Conservation (phyloP, 345 rosid species). For the Salix caprea region DNA sequence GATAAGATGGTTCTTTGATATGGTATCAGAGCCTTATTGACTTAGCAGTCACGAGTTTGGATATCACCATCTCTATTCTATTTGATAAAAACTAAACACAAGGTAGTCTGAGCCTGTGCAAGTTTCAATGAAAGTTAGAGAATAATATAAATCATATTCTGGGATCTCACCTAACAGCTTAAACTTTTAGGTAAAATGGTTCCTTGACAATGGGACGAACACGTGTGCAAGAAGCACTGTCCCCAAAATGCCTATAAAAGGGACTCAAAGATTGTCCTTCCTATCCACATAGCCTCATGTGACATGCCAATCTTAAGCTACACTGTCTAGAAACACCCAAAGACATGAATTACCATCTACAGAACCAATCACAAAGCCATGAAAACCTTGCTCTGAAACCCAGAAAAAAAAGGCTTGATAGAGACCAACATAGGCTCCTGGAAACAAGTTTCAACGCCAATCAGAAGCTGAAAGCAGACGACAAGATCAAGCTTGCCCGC, state of each 20-base stretch:
- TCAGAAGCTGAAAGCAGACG: constrained; percentile 36
- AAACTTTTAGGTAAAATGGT: too few relatives aligned
- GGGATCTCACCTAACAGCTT: too few relatives aligned
- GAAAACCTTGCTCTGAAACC: neutral
- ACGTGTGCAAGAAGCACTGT: neutral
- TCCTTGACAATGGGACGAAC: too few relatives aligned
- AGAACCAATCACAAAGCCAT: neutral
- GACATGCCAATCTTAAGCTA: neutral
- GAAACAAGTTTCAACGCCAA: constrained; percentile 41
- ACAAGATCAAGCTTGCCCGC: constrained; percentile 36
- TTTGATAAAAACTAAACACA: too few relatives aligned
- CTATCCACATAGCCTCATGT: neutral
- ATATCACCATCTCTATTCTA: too few relatives aligned
- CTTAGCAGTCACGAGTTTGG: too few relatives aligned
- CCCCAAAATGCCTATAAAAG: neutral
- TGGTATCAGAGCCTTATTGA: too few relatives aligned
- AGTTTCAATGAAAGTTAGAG: too few relatives aligned
- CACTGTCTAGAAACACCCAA: neutral
- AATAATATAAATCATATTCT: too few relatives aligned
- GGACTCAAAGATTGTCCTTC: neutral
- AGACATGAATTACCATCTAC: neutral
- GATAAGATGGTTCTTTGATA: too few relatives aligned
- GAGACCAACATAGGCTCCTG: constrained; percentile 14
- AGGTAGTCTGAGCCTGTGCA: too few relatives aligned
- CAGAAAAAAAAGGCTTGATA: constrained; percentile 7